Base-by-base conservation (phyloP, 768 basidiomycete genomes). In the Antrodiella citrinella region DNA sequence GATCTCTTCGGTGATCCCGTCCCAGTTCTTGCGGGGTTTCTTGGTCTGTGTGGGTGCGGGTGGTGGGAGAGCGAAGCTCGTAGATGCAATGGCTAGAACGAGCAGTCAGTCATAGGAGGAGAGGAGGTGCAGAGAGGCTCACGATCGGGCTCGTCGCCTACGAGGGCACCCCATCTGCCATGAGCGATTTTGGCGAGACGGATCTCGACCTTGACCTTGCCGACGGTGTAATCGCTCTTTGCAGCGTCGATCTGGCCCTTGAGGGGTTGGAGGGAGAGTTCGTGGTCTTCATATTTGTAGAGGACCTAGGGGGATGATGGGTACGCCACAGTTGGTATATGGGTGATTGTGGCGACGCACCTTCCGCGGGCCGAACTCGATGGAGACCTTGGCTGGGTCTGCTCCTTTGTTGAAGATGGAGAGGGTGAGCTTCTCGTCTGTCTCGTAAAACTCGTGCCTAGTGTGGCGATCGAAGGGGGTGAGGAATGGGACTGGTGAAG, bases 391-490 rank as follows among this genome's bases (percentile, higher is more conserved):
- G 21, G 68, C 73, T 12, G 84, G 77, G 64, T 90, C 81, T 38
- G 80, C 88, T 57, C 80, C 80, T 57, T 80, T 78, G 68, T 92
- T 84, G 60, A 91, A 91, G 60, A 92, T 72, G 49, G 86, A 83
- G 59, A 92, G 63, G 18, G 72, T 85, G 49, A 91, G 62, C 54
- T 62, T 73, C 52, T 91, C 86, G 57, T 91, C 89, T 11, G 82
- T 86, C 67, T 92, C 90, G 66, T 91, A 92, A 65, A 86, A 92
- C 65, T 90, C 88, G 69, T 91, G 82, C 65, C 88, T 90, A 53
- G 9, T 35, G 25, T 43, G 23, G n/a, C n/a, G n/a, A n/a, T n/a
- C n/a, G n/a, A n/a, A n/a, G n/a, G n/a, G n/a, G n/a, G n/a, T n/a
- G n/a, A n/a, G n/a, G n/a, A n/a, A 4, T 50, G 23, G n/a, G 5